These are phyloP conservation scores for Blastobotrys petasosporus DNA, from an alignment of 1,139 yeast genomes.

Conservation along the genomic window DNA sequence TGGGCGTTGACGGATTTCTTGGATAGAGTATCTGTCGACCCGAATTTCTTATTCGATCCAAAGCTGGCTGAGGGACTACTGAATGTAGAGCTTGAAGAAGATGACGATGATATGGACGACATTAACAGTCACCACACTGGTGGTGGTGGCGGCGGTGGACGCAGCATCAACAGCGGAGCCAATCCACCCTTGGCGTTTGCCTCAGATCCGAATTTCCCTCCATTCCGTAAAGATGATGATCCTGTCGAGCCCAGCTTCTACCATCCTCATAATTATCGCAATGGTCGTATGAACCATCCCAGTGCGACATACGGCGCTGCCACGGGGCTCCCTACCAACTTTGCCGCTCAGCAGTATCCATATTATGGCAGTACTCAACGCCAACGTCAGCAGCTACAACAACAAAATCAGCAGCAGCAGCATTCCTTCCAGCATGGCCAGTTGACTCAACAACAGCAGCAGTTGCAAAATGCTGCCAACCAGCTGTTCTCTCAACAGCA, in stretches of 20 bases:
- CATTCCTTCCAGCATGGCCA: background rate
- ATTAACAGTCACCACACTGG: background rate
- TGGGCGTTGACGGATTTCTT: slow-evolving; percentile 34
- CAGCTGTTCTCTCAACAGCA: slow-evolving; percentile 5
- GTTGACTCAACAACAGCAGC: background rate
- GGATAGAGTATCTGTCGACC: slow-evolving; percentile 36
- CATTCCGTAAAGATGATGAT: slow-evolving; percentile 9
- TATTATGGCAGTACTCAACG: background rate
- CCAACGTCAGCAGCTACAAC: background rate
- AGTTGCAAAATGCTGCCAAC: slow-evolving; percentile 1
- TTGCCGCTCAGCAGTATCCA: background rate
- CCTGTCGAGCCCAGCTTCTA: background rate
- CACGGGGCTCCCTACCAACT: background rate
- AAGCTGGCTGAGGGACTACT: slow-evolving; percentile 26
- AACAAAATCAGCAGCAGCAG: background rate
- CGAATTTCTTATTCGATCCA: slow-evolving; percentile 34
- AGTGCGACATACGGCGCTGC: too few species aligned
- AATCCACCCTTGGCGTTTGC: slow-evolving; percentile 15
- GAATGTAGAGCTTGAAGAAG: slow-evolving; percentile 21
- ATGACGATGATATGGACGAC: slow-evolving; percentile 2
- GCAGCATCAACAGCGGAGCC: slow-evolving; percentile 3
- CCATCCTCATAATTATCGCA: background rate
- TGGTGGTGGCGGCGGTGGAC: background rate
- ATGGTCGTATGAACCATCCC: background rate
- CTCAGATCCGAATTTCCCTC: slow-evolving; percentile 18